These are phyloP conservation scores for Kwoniella botswanensis DNA, from an alignment of 768 basidiomycete genomes.

Conservation along the genomic window DNA sequence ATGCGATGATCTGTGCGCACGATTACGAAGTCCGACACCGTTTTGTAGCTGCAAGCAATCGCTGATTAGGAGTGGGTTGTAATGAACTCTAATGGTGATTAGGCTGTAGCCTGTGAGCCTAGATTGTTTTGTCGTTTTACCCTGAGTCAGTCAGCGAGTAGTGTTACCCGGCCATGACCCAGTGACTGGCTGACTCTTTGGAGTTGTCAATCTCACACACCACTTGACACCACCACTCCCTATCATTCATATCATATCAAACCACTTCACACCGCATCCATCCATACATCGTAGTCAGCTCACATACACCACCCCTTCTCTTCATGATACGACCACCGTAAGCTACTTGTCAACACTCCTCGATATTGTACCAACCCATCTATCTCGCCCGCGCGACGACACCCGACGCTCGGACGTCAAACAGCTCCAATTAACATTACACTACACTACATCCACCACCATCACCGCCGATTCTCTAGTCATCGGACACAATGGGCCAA, in stretches of 20 bases:
- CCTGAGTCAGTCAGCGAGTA: background rate
- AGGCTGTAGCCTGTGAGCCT: background rate
- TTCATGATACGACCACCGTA: conserved; percentile 11
- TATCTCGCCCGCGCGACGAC: background rate
- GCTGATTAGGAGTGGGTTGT: background rate
- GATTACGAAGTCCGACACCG: background rate
- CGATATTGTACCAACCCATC: background rate
- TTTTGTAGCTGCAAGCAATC: background rate
- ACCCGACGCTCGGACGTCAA: conserved; percentile 6
- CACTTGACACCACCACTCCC: background rate
- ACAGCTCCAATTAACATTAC: background rate
- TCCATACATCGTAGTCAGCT: too few species aligned
- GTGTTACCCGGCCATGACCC: background rate
- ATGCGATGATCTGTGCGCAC: background rate
- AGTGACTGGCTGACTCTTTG: background rate
- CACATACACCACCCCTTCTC: background rate
- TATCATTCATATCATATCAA: background rate
- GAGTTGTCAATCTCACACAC: conserved; percentile 5
- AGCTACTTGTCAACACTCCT: background rate
- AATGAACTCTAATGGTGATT: background rate
- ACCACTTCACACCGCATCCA: background rate
- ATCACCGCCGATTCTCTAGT: background rate
- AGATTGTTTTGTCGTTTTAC: background rate
- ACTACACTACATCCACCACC: background rate
- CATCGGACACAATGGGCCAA: conserved; percentile 46